Evolutionary conservation across 2,329 filamentous ascomycete species (phyloP), one percentile per base, ranked within the genome.

Genomic region (Exserohilum rostratum): DNA sequence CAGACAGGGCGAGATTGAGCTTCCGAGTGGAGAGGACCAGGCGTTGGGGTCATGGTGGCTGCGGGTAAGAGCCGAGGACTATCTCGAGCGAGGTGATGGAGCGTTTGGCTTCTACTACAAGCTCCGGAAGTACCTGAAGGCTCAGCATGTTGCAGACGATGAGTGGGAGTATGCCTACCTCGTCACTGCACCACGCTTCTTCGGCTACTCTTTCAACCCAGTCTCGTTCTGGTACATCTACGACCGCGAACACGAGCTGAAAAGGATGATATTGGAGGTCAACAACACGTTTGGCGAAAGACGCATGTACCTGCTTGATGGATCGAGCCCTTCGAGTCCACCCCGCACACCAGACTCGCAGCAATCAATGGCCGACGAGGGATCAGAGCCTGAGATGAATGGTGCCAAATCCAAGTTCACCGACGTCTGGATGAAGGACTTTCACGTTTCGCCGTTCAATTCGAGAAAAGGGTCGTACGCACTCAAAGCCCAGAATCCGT

Each of bases 161-260:
- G 76, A 80, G 40, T 92, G 89, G 74, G 84, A 86, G 10, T 80
- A 87, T 64, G 88, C 86, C 0, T 91, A 91, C 63, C 78, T 93
- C 3, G 79, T 90, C 18, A 92, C 90, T 2, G 87, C 88, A 3
- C 84, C 89, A 5, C 82, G 82, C 27, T 88, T 91, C 57, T 70
- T 90, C 5, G 86, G 87, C 3, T 90, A 89, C 67, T 83, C 85
- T 18, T 91, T 90, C 74, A 92, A 91, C 63, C 88, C 88, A 0
- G 87, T 89, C 2, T 91, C 88, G 0, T 90, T 92, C 65, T 93
- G 89, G 88, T 91, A 91, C 61, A 80, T 93, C 2, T 92, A 93
- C 69, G 82, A 85, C 11, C 61, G 74, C 0, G 73, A 83, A 7
- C 82, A 82, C 53, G 73, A 80, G 5, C 78, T 92, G 12, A 82